These are phyloP conservation scores for Clarireedia hainanense DNA, from an alignment of 2,329 filamentous ascomycete species.

Conservation along the genomic window DNA sequence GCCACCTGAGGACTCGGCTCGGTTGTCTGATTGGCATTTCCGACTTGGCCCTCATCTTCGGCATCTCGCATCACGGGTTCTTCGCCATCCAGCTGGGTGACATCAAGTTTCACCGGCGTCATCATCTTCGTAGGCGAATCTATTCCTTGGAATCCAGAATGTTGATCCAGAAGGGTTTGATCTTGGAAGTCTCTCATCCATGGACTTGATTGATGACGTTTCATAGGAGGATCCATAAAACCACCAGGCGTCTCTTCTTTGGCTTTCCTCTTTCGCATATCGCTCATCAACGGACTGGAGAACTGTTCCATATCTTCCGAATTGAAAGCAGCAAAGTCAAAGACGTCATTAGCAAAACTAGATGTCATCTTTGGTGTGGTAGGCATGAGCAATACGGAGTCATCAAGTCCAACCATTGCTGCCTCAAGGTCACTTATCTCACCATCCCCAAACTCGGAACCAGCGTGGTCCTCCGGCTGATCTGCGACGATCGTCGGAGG, in stretches of 20 bases:
- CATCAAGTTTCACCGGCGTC: too few relatives aligned
- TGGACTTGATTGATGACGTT: neutral
- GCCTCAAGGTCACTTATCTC: constrained; percentile 20
- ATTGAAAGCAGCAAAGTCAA: constrained; percentile 21
- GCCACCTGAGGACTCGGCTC: neutral
- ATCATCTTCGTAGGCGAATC: too few relatives aligned
- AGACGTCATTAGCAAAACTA: constrained; percentile 21
- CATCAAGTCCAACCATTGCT: constrained; percentile 21
- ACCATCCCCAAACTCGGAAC: neutral
- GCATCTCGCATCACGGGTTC: neutral
- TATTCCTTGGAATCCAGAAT: neutral
- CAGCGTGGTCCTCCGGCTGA: neutral
- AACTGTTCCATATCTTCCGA: neutral
- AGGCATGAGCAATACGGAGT: constrained; percentile 13
- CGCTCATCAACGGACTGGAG: constrained; percentile 6
- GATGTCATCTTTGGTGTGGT: constrained; percentile 12
- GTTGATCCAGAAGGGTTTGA: neutral
- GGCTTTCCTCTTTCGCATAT: constrained; percentile 10
- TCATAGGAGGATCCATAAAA: neutral
- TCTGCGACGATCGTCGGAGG: constrained; percentile 2
- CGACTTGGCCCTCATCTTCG: neutral
- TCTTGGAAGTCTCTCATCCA: constrained; percentile 1
- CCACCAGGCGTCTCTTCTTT: neutral
- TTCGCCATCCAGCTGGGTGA: neutral
- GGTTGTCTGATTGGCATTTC: neutral